Conservation (phyloP, 2,329 filamentous ascomycete genomes). For the Allantophomopsis lycopodina region DNA sequence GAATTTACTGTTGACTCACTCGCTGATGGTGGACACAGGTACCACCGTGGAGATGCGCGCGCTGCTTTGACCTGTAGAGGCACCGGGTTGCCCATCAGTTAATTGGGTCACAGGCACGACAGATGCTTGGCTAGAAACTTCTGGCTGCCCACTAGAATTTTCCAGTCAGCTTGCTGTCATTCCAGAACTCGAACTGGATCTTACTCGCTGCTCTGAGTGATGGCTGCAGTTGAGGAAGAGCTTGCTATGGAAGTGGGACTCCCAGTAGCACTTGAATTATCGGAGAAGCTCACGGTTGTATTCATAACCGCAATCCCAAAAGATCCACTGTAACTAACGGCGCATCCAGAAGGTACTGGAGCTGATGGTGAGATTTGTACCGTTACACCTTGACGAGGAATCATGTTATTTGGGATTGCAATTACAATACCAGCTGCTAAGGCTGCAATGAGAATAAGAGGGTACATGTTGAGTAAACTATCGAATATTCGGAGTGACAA, state of each 20-base stretch:
- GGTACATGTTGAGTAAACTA: too few relatives aligned
- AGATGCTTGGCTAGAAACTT: conserved; percentile 1
- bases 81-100: conserved; percentile 3
- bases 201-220: not conserved
- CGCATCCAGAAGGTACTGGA: conserved; percentile 35
- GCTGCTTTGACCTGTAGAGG: conserved; percentile 1
- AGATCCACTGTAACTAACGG: conserved; percentile 27
- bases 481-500: too few relatives aligned
- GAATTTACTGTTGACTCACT: too few relatives aligned
- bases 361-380: conserved; percentile 30
- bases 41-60: not conserved
- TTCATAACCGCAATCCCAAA: conserved; percentile 43
- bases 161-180: too few relatives aligned
- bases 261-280: too few relatives aligned
- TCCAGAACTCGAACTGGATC: not conserved
- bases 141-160: not conserved
- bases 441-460: conserved; percentile 20
- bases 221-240: conserved; percentile 5
- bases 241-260: conserved; percentile 9
- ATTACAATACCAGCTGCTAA: conserved; percentile 12
- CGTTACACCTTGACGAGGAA: conserved; percentile 19
- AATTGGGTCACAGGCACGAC: conserved; percentile 4
- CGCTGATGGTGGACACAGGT: not conserved
- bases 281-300: conserved; percentile 11
- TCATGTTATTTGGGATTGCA: not conserved